These are phyloP conservation scores for Arthrobotrys conoides DNA, from an alignment of 2,329 filamentous ascomycete species.

Conservation along the genomic window DNA sequence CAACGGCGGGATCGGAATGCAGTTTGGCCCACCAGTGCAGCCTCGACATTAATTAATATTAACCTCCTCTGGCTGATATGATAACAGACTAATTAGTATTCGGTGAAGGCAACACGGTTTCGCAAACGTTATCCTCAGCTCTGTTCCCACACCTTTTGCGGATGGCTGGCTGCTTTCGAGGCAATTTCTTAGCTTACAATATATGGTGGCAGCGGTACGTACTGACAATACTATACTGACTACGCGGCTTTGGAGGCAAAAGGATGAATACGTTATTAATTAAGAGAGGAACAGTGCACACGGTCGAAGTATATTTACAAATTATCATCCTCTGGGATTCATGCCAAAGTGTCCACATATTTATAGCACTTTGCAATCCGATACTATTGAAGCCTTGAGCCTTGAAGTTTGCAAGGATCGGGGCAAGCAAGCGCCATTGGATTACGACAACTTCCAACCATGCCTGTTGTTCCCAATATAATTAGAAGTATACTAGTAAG, in stretches of 20 bases:
- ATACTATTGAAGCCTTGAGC: neutral
- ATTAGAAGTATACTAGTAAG: neutral
- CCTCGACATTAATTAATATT: neutral
- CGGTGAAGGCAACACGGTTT: constrained; percentile 30
- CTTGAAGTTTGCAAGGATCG: neutral
- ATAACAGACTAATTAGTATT: too few relatives aligned
- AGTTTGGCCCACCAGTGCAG: constrained; percentile 38
- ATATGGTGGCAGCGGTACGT: too few relatives aligned
- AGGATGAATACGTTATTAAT: too few relatives aligned
- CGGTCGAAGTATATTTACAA: neutral
- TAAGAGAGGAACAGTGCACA: neutral
- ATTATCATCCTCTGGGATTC: neutral
- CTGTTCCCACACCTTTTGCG: constrained; percentile 8
- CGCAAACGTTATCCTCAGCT: constrained; percentile 40
- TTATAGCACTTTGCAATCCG: neutral
- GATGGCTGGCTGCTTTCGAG: constrained; percentile 45
- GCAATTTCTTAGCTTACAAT: constrained; percentile 21
- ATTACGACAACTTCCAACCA: constrained; percentile 40
- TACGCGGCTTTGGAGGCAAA: constrained; percentile 11
- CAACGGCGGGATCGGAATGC: constrained; percentile 51
- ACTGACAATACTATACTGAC: neutral
- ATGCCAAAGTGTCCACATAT: constrained; percentile 52
- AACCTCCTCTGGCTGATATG: too few relatives aligned
- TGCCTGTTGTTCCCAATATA: constrained; percentile 26
- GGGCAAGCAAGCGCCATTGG: constrained; percentile 24